Evolutionary conservation across 345 rosid species (phyloP).

Genomic region (Geranium brycei): DNA sequence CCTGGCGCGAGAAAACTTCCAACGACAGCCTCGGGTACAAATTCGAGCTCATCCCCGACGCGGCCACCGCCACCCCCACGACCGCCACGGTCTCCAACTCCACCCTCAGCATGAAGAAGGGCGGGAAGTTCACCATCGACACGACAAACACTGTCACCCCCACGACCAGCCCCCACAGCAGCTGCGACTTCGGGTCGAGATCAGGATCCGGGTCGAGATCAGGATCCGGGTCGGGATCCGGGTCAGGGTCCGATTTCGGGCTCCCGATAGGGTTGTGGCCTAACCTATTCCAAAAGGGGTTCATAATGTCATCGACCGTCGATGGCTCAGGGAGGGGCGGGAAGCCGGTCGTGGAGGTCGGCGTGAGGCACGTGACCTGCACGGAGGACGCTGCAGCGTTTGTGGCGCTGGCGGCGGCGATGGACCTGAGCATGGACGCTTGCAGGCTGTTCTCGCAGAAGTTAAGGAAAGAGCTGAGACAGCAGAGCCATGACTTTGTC

Average conservation of each 20-base stretch:
- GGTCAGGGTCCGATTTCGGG: conserved; percentile 14
- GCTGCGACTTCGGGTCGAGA: conserved; percentile 72
- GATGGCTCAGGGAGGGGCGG: conserved; percentile 40
- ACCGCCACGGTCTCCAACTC: conserved; percentile 31
- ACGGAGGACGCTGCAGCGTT: conserved; percentile 93
- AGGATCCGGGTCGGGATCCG: conserved; percentile 67
- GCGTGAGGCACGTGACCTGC: conserved; percentile 88
- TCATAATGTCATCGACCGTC: conserved; percentile 81
- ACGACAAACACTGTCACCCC: conserved; percentile 52
- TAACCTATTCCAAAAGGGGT: conserved; percentile 33
- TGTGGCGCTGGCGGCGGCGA: conserved; percentile 86
- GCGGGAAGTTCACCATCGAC: conserved; percentile 74
- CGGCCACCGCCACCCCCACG: conserved; percentile 20
- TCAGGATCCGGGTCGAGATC: conserved; percentile 37
- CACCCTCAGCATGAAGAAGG: conserved; percentile 40
- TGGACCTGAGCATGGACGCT: conserved; percentile 95
- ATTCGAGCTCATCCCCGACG: conserved; percentile 67
- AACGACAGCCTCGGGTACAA: conserved; percentile 59
- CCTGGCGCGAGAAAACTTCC: conserved; percentile 60
- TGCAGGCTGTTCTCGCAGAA: conserved; percentile 67
- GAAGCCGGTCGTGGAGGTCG: conserved; percentile 70
- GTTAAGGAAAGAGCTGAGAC: conserved; percentile 76
- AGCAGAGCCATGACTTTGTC: conserved; percentile 39
- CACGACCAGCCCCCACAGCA: conserved; percentile 55
- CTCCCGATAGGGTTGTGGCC: conserved; percentile 25